These are phyloP conservation scores for Neltuma alba DNA, from an alignment of 306 rosid genomes.

Conservation along the genomic window DNA sequence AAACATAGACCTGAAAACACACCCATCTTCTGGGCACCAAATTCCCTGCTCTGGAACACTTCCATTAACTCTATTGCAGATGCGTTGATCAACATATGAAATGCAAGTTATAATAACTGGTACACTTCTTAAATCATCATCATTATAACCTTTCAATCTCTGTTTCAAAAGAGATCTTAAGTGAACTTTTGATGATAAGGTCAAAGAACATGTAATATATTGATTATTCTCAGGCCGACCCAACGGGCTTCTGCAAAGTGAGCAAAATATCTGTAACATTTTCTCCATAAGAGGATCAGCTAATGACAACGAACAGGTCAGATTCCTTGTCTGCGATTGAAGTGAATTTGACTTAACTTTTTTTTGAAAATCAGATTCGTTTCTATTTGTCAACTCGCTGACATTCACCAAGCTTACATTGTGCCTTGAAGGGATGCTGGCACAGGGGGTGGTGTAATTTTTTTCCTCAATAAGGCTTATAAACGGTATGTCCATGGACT, in stretches of 20 bases:
- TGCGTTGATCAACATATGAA: conserved; percentile 57
- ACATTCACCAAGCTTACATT: conserved; percentile 34
- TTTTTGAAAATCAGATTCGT: conserved; percentile 47
- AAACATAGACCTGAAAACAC: conserved; percentile 67
- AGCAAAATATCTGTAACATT: conserved; percentile 63
- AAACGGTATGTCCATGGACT: conserved; percentile 44
- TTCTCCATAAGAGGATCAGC: conserved; percentile 51
- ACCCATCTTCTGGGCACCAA: conserved; percentile 91
- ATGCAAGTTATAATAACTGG: conserved; percentile 64
- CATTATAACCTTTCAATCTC: conserved; percentile 29
- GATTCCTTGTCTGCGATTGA: conserved; percentile 34
- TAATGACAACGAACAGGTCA: conserved; percentile 38
- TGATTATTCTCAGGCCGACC: conserved; percentile 74
- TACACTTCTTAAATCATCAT: conserved; percentile 47
- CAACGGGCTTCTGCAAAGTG: conserved; percentile 73
- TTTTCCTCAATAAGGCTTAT: conserved; percentile 51
- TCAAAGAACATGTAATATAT: conserved; percentile 59
- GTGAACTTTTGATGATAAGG: conserved; percentile 57
- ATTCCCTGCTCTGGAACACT: conserved; percentile 53
- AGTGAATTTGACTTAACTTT: conserved; percentile 40
- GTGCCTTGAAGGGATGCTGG: conserved; percentile 42
- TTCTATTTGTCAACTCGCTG: conserved; percentile 46
- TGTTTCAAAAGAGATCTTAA: conserved; percentile 59
- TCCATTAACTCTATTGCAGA: conserved; percentile 44
- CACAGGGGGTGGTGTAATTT: conserved; percentile 44